phyloP scores from a whole-genome alignment of 306 rosid genomes.

The Boehmeria nivea region DNA sequence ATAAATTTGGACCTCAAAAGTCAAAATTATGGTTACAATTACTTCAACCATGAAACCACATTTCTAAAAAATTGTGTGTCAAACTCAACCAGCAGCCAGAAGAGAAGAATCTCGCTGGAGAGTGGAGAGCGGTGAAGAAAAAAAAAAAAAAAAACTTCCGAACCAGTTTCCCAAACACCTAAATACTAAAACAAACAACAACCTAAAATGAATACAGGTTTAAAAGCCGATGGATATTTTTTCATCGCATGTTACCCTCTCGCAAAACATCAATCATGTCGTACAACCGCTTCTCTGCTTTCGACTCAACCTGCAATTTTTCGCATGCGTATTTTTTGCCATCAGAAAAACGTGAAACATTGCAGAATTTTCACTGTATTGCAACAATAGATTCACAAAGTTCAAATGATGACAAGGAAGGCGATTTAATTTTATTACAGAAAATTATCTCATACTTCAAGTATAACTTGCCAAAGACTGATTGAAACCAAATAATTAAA shows the following conservation, averaged over 20 bases:
- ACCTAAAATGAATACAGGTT: neutral
- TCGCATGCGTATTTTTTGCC: neutral
- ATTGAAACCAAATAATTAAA: no score
- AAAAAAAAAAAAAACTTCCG: no score
- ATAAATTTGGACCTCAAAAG: no score
- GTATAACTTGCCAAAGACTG: no score
- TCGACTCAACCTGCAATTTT: conserved; percentile 46
- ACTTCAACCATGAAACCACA: no score
- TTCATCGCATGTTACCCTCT: conserved; percentile 73
- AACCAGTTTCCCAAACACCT: neutral
- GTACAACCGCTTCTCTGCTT: conserved; percentile 52
- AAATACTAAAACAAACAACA: neutral
- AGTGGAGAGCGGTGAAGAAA: no score
- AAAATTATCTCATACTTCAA: no score
- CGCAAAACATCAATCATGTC: conserved; percentile 77
- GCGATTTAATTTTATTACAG: neutral
- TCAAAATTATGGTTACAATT: no score
- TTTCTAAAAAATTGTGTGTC: no score
- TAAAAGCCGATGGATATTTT: neutral
- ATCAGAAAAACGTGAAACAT: neutral
- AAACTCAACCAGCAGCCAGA: no score
- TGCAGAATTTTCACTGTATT: neutral
- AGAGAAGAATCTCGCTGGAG: no score
- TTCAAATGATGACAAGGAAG: neutral
- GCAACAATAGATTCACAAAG: neutral